Evolutionary conservation across 1,284 basidiomycete genomes (phyloP).

Genomic region (Coniferiporia sulphurascens): DNA sequence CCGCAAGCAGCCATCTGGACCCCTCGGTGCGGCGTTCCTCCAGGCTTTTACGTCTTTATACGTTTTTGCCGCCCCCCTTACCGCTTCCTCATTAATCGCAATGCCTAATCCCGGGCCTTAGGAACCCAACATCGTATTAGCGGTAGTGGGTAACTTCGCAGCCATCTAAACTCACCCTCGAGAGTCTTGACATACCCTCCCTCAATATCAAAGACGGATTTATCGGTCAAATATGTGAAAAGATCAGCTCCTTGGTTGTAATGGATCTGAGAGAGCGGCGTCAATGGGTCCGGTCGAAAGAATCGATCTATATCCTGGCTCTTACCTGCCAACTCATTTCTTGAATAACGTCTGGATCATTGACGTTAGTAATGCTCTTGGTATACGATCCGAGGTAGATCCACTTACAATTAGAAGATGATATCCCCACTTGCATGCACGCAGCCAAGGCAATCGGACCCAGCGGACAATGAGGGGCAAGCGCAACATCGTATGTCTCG

Average conservation of each 20-base stretch:
- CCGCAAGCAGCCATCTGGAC: slow-evolving; percentile 45
- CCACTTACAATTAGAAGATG: slow-evolving; percentile 50
- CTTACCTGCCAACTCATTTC: slow-evolving; percentile 62
- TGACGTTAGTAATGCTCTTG: not conserved
- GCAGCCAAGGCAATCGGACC: slow-evolving; percentile 75
- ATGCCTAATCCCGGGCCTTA: slow-evolving; percentile 65
- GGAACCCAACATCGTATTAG: not conserved
- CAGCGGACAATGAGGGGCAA: slow-evolving; percentile 60
- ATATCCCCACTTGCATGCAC: slow-evolving; percentile 53
- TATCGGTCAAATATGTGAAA: slow-evolving; percentile 58
- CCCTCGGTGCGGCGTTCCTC: slow-evolving; percentile 63
- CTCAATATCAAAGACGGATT: slow-evolving; percentile 55
- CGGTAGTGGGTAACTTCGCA: not conserved
- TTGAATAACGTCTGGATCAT: slow-evolving; percentile 49
- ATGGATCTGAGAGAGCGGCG: slow-evolving; percentile 48
- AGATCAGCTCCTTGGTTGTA: slow-evolving; percentile 71
- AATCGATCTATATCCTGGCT: not conserved
- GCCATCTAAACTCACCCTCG: slow-evolving; percentile 32
- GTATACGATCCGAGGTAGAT: not conserved
- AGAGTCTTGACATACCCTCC: slow-evolving; percentile 56
- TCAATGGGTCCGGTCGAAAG: not conserved
- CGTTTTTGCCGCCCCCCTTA: slow-evolving; percentile 44
- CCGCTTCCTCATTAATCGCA: slow-evolving; percentile 60
- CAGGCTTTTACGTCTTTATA: slow-evolving; percentile 38
- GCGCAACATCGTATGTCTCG: slow-evolving; percentile 61